phyloP scores from a whole-genome alignment of 2,329 filamentous ascomycete genomes.

The Rhynchosporium graminicola region DNA sequence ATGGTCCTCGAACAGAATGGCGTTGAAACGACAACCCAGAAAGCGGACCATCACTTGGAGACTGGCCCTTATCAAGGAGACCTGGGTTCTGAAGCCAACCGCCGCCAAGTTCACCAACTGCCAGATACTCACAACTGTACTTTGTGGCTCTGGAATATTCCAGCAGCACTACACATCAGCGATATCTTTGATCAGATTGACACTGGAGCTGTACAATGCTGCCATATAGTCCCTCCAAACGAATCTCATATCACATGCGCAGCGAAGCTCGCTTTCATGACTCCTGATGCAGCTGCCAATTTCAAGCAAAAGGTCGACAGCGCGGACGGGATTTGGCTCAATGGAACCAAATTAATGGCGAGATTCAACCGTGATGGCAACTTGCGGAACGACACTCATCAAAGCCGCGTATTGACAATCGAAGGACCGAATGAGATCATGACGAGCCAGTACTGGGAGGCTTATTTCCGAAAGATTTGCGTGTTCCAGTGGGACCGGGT shows the following conservation, averaged over 20 bases:
- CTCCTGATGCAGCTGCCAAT: slow-evolving; percentile 18
- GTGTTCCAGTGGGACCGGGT: slow-evolving; percentile 17
- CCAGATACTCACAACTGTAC: slow-evolving; percentile 29
- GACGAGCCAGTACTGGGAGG: slow-evolving; percentile 19
- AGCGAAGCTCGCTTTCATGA: slow-evolving; percentile 31
- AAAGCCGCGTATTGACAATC: slow-evolving; percentile 21
- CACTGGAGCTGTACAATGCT: slow-evolving; percentile 26
- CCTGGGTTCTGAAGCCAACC: slow-evolving; percentile 9
- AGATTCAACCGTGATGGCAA: slow-evolving; percentile 26
- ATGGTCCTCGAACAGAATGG: slow-evolving; percentile 13
- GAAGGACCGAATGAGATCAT: slow-evolving; percentile 25
- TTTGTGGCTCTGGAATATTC: slow-evolving; percentile 31
- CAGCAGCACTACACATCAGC: slow-evolving; percentile 4
- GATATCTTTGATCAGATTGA: slow-evolving; percentile 29
- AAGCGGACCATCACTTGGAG: neutral
- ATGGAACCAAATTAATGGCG: slow-evolving; percentile 8
- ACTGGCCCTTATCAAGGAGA: slow-evolving; percentile 11
- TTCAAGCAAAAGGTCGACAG: slow-evolving; percentile 14
- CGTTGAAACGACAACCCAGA: too few relatives aligned
- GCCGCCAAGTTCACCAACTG: slow-evolving; percentile 19
- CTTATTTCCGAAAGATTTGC: slow-evolving; percentile 22
- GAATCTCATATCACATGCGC: slow-evolving; percentile 20
- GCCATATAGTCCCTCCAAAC: slow-evolving; percentile 23
- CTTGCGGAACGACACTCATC: slow-evolving; percentile 2
- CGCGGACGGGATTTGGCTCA: slow-evolving; percentile 8